Evolutionary conservation across 2,329 filamentous ascomycete species (phyloP), one percentile per base, ranked within the genome.

Genomic region (Cladophialophora yegresii): DNA sequence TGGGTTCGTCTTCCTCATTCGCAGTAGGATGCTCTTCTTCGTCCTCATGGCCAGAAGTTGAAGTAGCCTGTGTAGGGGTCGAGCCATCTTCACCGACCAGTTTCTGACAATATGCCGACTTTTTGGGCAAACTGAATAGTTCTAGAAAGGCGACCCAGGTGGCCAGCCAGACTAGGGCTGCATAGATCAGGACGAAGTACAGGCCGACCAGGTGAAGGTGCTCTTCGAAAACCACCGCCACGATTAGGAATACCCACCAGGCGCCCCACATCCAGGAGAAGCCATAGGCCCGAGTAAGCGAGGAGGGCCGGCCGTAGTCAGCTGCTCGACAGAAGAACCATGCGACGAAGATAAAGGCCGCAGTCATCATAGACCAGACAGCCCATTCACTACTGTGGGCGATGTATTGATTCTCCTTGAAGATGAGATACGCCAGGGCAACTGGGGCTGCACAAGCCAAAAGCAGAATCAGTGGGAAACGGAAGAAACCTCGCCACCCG

Each of bases 351-450:
- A 95, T 87, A 82, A 92, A 96, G 0, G 91, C 82, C 0, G 90
- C 90, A 0, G 93, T 73, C 79, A 92, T 90, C 88, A 96, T 96
- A 30, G 87, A 86, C 91, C 92, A 96, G 73, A 97, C 89, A 4
- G 90, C 83, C 75, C 95, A 98, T 54, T 88, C 84, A 71, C 90
- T 96, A 77, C 91, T 93, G 78, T 97, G 95, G n/a, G 95, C 81
- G 71, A 98, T 92, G 71, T 91, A 85, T 0, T 93, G 92, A 73
- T 98, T 98, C 73, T 93, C 79, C 76, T 95, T 96, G 43, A 85
- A 85, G 49, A 96, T 72, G 58, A 98, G 77, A 70, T 90, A 90
- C 1, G 90, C 89, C 20, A 91, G 81, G 0, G 86, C 90, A 26
- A 96, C 76, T 0, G 89, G 86, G n/a, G 89, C 79, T 0, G 83